Percentiles rank a stretch among this genome's conserved stretches.
Conservation (phyloP, 2,329 filamentous ascomycete species). For the Coniochaeta sp. region DNA sequence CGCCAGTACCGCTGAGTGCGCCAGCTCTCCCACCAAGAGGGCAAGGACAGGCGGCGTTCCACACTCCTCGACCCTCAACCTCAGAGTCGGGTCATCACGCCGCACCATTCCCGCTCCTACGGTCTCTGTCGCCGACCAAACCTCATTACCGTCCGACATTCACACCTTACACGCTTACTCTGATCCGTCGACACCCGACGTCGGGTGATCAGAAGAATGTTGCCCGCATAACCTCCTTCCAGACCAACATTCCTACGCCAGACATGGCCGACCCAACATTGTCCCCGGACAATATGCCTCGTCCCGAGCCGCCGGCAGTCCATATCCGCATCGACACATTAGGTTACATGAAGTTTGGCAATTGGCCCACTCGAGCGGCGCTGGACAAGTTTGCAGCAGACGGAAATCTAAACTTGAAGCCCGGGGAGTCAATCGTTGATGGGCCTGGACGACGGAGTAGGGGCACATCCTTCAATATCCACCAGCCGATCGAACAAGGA, state of each 20-base stretch:
- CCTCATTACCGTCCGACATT: conserved; percentile 15
- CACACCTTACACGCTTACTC: conserved; percentile 46
- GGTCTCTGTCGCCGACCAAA: conserved; percentile 30
- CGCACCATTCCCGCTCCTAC: conserved; percentile 9
- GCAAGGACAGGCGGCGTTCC: too few species aligned
- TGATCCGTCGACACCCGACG: conserved; percentile 68
- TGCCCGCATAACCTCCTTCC: conserved; percentile 53
- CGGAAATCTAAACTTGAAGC: background rate
- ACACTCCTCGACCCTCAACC: background rate
- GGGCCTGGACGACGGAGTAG: background rate
- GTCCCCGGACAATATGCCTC: conserved; percentile 16
- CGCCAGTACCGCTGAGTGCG: background rate
- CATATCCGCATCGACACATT: conserved; percentile 46
- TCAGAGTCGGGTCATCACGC: conserved; percentile 3
- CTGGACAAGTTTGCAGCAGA: conserved; percentile 19
- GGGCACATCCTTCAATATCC: background rate
- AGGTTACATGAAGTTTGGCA: conserved; percentile 51
- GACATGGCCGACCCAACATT: conserved; percentile 16
- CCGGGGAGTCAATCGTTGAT: conserved; percentile 3
- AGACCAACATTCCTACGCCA: conserved; percentile 29
- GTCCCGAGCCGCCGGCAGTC: conserved; percentile 32
- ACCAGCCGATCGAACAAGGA: conserved; percentile 17
- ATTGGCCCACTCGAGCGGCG: conserved; percentile 33
- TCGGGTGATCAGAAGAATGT: conserved; percentile 70
- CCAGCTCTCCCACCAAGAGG: background rate